These are phyloP conservation scores for Backusella circina DNA, from an alignment of 192 early-diverging fungal genomes.

Conservation along the genomic window DNA sequence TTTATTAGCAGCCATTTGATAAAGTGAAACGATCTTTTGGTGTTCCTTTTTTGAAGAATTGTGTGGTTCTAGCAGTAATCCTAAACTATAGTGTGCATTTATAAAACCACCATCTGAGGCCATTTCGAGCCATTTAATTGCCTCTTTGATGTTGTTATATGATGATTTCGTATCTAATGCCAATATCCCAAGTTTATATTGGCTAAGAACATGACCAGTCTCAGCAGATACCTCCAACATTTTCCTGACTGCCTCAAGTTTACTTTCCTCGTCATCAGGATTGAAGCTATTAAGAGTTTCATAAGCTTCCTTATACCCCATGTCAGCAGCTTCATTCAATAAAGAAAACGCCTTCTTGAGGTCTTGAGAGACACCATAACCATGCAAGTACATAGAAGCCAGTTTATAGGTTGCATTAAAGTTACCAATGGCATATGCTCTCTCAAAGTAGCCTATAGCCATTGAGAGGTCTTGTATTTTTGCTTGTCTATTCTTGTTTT, in stretches of 20 bases:
- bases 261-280: no score
- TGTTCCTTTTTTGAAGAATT: background rate
- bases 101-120: no score
- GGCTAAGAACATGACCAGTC: no score
- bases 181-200: no score
- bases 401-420: constrained; percentile 11
- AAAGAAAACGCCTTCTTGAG: background rate
- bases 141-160: background rate
- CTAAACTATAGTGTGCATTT: background rate
- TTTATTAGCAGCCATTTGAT: background rate
- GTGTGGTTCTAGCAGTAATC: background rate
- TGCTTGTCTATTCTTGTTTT: no score
- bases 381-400: background rate
- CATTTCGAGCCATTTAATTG: no score
- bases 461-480: background rate
- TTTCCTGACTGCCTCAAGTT: background rate
- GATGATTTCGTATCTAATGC: background rate
- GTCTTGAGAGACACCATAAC: background rate
- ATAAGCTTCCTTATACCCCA: background rate
- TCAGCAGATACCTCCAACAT: background rate
- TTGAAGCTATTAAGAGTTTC: background rate
- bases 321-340: background rate
- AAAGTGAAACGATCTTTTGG: background rate
- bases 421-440: constrained; percentile 12
- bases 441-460: constrained; percentile 17